Evolutionary conservation across 2,329 filamentous ascomycete genomes (phyloP).

Genomic region (Fusarium sp.): DNA sequence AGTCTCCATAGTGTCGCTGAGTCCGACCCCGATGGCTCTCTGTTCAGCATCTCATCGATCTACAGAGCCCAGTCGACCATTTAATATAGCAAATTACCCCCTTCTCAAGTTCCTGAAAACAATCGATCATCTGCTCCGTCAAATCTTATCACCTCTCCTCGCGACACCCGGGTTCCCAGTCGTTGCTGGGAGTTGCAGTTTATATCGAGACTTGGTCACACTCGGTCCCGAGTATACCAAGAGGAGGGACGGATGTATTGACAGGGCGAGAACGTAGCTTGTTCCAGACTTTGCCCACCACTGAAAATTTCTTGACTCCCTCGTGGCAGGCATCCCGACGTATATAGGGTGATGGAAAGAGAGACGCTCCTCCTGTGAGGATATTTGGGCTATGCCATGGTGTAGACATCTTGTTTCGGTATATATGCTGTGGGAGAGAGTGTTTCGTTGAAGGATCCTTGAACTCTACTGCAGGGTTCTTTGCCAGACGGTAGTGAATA

Average conservation of each 20-base stretch:
- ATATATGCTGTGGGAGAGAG: not conserved
- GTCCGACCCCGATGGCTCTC: not conserved
- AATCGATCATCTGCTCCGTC: not conserved
- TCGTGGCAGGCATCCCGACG: not conserved
- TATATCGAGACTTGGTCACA: not conserved
- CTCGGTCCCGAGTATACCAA: not conserved
- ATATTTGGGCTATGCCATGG: not conserved
- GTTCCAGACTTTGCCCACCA: not conserved
- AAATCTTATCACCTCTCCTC: not conserved
- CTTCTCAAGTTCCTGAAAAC: not conserved
- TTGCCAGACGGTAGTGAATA: not conserved
- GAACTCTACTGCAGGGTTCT: not conserved
- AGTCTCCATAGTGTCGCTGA: not conserved
- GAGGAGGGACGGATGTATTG: not conserved
- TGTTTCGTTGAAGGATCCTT: not conserved
- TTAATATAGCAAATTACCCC: not conserved
- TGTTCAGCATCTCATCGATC: fast-evolving
- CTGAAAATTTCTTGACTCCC: not conserved
- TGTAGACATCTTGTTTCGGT: not conserved
- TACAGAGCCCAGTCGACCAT: not conserved
- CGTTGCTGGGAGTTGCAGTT: not conserved
- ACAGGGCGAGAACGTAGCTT: not conserved
- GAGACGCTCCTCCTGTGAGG: not conserved
- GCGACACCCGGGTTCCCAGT: not conserved
- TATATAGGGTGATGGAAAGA: not conserved